Conservation (phyloP, 108 stramenopile genomes). For the Halocafeteria seosinensis region DNA sequence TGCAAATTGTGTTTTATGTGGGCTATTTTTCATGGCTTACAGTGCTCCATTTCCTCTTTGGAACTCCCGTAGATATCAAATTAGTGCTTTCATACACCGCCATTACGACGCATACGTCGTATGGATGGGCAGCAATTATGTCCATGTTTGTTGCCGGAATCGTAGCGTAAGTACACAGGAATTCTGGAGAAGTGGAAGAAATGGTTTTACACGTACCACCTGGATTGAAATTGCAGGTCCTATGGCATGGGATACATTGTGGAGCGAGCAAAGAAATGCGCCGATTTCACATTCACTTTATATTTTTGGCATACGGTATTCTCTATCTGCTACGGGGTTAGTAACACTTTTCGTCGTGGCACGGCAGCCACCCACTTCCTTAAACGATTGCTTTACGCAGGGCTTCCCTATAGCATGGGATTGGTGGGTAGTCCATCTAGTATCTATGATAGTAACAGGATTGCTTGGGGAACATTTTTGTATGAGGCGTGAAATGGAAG, state of each 20-base stretch:
- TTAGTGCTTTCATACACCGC: neutral
- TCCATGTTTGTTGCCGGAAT: neutral
- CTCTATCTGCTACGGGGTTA: neutral
- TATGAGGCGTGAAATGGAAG: neutral
- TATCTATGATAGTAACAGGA: neutral
- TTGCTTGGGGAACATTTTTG: neutral
- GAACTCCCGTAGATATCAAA: neutral
- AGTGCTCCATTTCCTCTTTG: neutral
- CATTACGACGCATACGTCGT: neutral
- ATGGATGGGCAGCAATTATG: neutral
- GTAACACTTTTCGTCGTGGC: too few relatives aligned
- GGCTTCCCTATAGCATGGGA: neutral
- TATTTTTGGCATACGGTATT: neutral
- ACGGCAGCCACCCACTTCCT: too few relatives aligned
- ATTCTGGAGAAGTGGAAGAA: too few relatives aligned
- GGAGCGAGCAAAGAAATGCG: neutral
- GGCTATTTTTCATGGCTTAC: neutral
- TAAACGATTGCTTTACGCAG: too few relatives aligned
- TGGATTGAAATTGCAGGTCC: too few relatives aligned
- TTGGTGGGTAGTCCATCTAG: neutral
- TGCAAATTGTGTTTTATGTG: neutral
- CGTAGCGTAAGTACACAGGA: too few relatives aligned
- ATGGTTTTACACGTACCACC: too few relatives aligned
- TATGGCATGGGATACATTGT: neutral
- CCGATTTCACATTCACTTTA: neutral